Conservation (phyloP, 805 yeast genomes). For the Metschnikowia cerradonensis region DNA sequence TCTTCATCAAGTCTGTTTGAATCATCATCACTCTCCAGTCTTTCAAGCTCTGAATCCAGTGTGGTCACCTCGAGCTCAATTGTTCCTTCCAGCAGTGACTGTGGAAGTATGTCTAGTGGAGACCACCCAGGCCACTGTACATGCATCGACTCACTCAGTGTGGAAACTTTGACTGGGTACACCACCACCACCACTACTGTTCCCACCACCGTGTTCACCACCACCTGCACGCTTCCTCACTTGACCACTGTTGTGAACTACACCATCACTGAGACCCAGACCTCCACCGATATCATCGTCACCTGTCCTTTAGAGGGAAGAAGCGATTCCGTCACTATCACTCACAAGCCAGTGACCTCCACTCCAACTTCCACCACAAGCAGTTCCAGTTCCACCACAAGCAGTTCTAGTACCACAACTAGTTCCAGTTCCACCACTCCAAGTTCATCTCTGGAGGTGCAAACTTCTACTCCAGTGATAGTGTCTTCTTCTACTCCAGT, state of each 20-base stretch:
- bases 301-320: constrained; percentile 3
- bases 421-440: background rate
- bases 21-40: background rate
- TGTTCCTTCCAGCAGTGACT: background rate
- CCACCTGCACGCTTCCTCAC: constrained; percentile 8
- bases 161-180: background rate
- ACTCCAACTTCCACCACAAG: background rate
- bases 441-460: background rate
- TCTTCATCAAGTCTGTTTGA: no score
- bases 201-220: constrained; percentile 4
- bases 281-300: constrained; percentile 1
- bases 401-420: background rate
- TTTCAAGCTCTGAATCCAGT: no score
- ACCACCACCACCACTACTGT: background rate
- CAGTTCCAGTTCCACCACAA: background rate
- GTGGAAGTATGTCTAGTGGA: background rate
- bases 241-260: constrained; percentile 7
- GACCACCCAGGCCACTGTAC: background rate
- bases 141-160: background rate
- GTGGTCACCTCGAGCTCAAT: no score
- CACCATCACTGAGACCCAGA: constrained; percentile 1
- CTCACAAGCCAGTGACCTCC: constrained; percentile 1
- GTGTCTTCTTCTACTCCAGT: background rate
- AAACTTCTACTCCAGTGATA: background rate
- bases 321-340: constrained; percentile 1